Evolutionary conservation across 176 grass and related monocot genomes (phyloP), one percentile per base, ranked within the genome.

Genomic region (Bonia amplexicaulis): DNA sequence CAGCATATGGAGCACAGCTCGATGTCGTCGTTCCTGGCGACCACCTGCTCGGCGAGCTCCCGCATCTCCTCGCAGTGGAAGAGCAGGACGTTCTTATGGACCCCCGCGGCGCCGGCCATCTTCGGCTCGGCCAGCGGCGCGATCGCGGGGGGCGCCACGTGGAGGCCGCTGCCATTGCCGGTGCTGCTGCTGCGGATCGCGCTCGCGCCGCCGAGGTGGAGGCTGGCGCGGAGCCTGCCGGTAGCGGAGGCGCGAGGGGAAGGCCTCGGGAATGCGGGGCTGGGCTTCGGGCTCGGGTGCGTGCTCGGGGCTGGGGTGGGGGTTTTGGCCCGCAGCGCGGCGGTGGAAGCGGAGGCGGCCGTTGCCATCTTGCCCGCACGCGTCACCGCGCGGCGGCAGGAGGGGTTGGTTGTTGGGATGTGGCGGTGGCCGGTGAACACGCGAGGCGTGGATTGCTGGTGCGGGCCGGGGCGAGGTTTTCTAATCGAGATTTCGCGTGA

Each of bases 61-160:
- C 42, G 59, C 96, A 96, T 99, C 84, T 99, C 96, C 88, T 96
- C 96, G 86, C 93, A 99, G 85, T 96, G 87, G 88, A 96, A 96
- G 75, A 99, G 90, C 22, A 93, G 84, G 40, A 99, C 87, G 77
- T 49, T 95, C 91, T 98, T 98, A 6, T 77, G 84, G 3, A 69
- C 31, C 45, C 83, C 73, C 23, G 64, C 62, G 45, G 66, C 47
- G 25, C 66, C 66, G 44, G 79, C 47, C 81, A 89, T 87, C 64
- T 94, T 86, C 25, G 84, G 61, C 83, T 73, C 63, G 13, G 80
- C 81, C 44, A 88, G 83, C 49, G 88, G 71, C 80, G 73, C 78
- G 71, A 78, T 80, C 80, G 69, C 59, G 7, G 69, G 87, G 78
- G 65, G n/a, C 58, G 90, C 82, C 58, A 92, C 73, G 87, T 83